A percentile compares a stretch with the other conserved stretches of the same genome.
Evolutionary conservation across 1,284 basidiomycete species (phyloP).

Genomic region (Phellinidium pouzarii): DNA sequence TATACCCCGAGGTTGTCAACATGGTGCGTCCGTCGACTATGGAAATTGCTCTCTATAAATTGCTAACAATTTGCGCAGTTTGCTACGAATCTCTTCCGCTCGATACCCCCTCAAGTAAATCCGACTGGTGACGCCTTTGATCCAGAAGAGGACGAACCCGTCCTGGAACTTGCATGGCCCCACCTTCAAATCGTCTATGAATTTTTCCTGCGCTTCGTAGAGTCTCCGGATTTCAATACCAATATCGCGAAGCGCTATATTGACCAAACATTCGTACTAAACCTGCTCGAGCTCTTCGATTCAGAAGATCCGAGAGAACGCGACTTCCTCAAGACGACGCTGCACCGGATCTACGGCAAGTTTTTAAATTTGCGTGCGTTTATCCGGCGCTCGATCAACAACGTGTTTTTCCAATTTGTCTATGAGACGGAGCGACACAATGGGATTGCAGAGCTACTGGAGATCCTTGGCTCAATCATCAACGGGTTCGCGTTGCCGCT

Average conservation of each 20-base stretch:
- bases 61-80: constrained; percentile 49
- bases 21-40: constrained; percentile 61
- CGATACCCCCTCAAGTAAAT: constrained; percentile 98
- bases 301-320: constrained; percentile 98
- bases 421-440: constrained; percentile 99
- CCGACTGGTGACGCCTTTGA: constrained; percentile 98
- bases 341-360: constrained; percentile 99
- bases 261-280: constrained; percentile 93
- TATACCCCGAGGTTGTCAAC: constrained; percentile 98
- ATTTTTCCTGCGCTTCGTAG: constrained; percentile 99
- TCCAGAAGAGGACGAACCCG: constrained; percentile 99
- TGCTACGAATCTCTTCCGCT: constrained; percentile 95
- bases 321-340: constrained; percentile 98
- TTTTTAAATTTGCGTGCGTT: constrained; percentile 98
- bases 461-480: constrained; percentile 99
- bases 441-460: constrained; percentile 96
- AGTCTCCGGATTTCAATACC: constrained; percentile 97
- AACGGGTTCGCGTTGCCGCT: constrained; percentile 98
- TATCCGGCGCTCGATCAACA: constrained; percentile 98
- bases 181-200: constrained; percentile 99
- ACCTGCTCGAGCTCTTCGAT: constrained; percentile 97
- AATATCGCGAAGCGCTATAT: constrained; percentile 97
- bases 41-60: constrained; percentile 11
- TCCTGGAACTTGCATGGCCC: constrained; percentile 98
- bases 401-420: constrained; percentile 98